Evolutionary conservation across 495 filamentous ascomycete species (phyloP).

Genomic region (Terfezia claveryi): DNA sequence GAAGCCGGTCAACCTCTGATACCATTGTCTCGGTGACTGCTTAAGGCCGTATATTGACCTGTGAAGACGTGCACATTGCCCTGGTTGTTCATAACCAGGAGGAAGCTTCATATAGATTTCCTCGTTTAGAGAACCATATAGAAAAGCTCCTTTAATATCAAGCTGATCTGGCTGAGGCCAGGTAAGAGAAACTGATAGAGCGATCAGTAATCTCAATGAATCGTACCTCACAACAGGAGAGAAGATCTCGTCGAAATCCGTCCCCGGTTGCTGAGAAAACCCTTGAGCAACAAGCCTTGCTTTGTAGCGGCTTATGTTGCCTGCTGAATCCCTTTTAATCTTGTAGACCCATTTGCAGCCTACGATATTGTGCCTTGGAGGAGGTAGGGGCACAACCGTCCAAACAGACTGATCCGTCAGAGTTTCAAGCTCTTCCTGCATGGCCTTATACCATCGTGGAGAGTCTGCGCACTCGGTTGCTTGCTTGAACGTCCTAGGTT

Average conservation of each 20-base stretch:
- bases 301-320: too few species aligned
- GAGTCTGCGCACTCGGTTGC: background rate
- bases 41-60: too few species aligned
- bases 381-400: background rate
- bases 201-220: slow-evolving; percentile 4
- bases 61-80: background rate
- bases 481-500: background rate
- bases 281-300: too few species aligned
- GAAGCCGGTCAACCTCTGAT: slow-evolving; percentile 1
- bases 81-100: slow-evolving; percentile 1
- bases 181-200: background rate
- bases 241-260: too few species aligned
- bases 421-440: too few species aligned
- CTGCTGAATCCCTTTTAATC: too few species aligned
- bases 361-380: background rate
- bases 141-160: too few species aligned
- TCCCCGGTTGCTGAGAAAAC: too few species aligned
- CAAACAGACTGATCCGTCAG: background rate
- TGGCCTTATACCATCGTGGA: background rate
- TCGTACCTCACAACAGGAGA: too few species aligned
- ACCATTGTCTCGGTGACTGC: slow-evolving; percentile 1
- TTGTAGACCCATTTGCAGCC: slow-evolving; percentile 2
- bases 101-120: slow-evolving; percentile 9
- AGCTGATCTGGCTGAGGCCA: background rate
- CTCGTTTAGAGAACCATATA: background rate